A percentile compares a stretch with the other conserved stretches of the same genome.
phyloP scores from a whole-genome alignment of 768 basidiomycete species.

The Antrodiella citrinella region DNA sequence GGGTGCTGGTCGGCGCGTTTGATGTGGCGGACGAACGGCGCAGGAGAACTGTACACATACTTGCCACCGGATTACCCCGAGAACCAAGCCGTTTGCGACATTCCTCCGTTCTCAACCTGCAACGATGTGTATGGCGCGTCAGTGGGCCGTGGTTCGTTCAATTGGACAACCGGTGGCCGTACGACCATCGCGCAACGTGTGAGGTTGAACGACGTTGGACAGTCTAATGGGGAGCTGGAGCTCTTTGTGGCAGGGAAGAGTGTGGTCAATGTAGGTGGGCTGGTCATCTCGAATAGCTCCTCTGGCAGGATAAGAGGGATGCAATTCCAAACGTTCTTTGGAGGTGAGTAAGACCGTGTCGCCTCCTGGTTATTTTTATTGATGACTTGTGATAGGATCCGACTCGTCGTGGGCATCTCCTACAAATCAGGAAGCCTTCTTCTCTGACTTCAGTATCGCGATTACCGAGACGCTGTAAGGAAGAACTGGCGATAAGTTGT shows the following conservation, averaged over 20 bases:
- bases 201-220: slow-evolving; percentile 60
- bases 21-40: slow-evolving; percentile 54
- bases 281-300: slow-evolving; percentile 42
- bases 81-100: slow-evolving; percentile 43
- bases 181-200: slow-evolving; percentile 44
- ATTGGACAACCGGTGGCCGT: slow-evolving; percentile 56
- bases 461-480: slow-evolving; percentile 40
- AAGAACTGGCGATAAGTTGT: background rate
- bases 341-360: slow-evolving; percentile 31
- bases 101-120: slow-evolving; percentile 41
- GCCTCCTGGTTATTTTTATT: background rate
- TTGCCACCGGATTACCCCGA: slow-evolving; percentile 34
- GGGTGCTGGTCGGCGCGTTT: slow-evolving; percentile 63
- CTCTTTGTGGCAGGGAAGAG: slow-evolving; percentile 59
- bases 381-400: slow-evolving; percentile 28
- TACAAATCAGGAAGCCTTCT: slow-evolving; percentile 51
- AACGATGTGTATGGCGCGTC: slow-evolving; percentile 60
- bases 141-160: slow-evolving; percentile 62
- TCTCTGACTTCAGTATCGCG: slow-evolving; percentile 64
- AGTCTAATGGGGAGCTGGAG: slow-evolving; percentile 64
- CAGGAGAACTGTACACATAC: slow-evolving; percentile 38
- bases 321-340: slow-evolving; percentile 73
- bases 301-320: slow-evolving; percentile 52
- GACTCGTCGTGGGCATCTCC: slow-evolving; percentile 47
- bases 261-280: slow-evolving; percentile 46